These are phyloP conservation scores for Phoma sp. DNA, from an alignment of 2,329 filamentous ascomycete genomes.

Conservation along the genomic window DNA sequence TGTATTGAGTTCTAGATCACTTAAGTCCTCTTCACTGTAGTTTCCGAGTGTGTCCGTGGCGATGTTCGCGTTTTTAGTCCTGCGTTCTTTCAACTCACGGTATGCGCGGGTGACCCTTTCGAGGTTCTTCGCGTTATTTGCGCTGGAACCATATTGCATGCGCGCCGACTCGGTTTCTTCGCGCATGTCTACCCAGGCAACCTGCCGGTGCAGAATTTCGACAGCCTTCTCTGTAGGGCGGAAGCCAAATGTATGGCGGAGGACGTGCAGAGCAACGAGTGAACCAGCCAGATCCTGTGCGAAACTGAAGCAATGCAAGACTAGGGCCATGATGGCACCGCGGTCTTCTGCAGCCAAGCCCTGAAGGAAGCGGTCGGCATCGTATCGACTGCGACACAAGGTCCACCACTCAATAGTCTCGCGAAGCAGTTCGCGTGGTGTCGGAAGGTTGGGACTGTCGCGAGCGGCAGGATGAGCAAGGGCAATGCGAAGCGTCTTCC, in stretches of 20 bases:
- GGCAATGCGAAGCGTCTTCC: conserved; percentile 42
- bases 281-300: conserved; percentile 42
- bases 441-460: conserved; percentile 32
- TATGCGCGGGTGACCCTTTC: conserved; percentile 19
- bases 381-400: conserved; percentile 28
- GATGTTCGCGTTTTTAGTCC: conserved; percentile 27
- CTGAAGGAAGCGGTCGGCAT: conserved; percentile 35
- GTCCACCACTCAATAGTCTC: conserved; percentile 42
- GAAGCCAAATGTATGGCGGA: conserved; percentile 34
- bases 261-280: conserved; percentile 42
- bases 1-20: conserved; percentile 34
- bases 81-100: conserved; percentile 24
- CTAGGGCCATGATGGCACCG: conserved; percentile 31
- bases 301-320: conserved; percentile 48
- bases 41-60: conserved; percentile 15
- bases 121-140: conserved; percentile 23
- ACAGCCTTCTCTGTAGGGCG: conserved; percentile 31
- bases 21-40: conserved; percentile 30
- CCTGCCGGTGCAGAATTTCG: conserved; percentile 33
- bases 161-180: conserved; percentile 11
- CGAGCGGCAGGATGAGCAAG: conserved; percentile 28
- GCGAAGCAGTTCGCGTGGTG: conserved; percentile 38
- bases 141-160: conserved; percentile 22
- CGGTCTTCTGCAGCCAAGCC: conserved; percentile 33
- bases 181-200: conserved; percentile 38